phyloP scores from a whole-genome alignment of 371 early-diverging fungal genomes.

The Lichtheimia hyalospora region DNA sequence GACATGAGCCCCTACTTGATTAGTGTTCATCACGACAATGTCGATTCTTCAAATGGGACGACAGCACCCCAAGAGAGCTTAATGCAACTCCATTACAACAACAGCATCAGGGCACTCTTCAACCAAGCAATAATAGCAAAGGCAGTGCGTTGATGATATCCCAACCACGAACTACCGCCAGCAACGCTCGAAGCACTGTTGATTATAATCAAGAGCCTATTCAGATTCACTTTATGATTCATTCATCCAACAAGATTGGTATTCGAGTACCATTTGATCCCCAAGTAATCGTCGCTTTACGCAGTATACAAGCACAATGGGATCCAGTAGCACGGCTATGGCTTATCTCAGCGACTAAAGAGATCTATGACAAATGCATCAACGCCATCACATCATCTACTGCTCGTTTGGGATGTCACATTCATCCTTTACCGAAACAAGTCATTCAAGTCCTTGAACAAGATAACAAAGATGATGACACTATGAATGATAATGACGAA shows the following conservation, averaged over 20 bases:
- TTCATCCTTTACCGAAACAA: neutral
- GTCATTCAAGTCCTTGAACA: neutral
- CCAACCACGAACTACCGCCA: neutral
- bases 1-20: neutral
- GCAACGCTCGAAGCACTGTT: neutral
- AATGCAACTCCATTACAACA: neutral
- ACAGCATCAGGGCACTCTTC: no score
- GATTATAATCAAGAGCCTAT: neutral
- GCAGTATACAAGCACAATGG: conserved; percentile 17
- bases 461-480: neutral
- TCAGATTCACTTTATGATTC: neutral
- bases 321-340: conserved; percentile 7
- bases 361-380: conserved; percentile 20
- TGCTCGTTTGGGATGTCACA: neutral
- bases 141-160: no score
- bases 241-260: conserved; percentile 7
- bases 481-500: conserved; percentile 7
- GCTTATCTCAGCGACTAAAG: conserved; percentile 25
- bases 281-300: conserved; percentile 24
- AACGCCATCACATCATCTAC: conserved; percentile 16
- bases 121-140: no score
- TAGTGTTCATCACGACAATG: conserved; percentile 35
- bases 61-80: conserved; percentile 15
- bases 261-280: conserved; percentile 16
- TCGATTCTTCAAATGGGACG: conserved; percentile 36